These are phyloP conservation scores for Trapa incisa DNA, from an alignment of 345 rosid genomes.

Conservation along the genomic window DNA sequence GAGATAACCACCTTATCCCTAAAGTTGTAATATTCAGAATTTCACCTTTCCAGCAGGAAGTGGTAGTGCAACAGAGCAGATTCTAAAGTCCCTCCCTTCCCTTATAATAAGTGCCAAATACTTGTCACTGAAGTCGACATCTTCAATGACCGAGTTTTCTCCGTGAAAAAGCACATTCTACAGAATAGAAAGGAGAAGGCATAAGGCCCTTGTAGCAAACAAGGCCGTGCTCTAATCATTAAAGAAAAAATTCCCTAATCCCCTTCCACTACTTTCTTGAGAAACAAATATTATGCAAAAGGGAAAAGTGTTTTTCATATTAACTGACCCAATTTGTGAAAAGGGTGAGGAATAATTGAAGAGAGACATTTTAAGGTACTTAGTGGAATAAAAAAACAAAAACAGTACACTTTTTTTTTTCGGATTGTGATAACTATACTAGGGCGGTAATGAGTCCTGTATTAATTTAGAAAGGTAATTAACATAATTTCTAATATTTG, in stretches of 20 bases:
- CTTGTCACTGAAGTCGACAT: conserved; percentile 80
- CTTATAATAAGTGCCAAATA: conserved; percentile 50
- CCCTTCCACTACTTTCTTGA: not conserved
- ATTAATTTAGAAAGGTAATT: no score
- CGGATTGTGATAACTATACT: no score
- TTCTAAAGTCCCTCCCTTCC: conserved; percentile 38
- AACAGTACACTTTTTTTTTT: no score
- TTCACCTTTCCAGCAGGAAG: conserved; percentile 46
- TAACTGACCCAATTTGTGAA: no score
- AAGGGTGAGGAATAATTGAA: no score
- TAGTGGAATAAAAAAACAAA: no score
- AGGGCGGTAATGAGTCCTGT: no score
- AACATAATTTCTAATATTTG: no score
- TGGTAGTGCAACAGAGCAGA: conserved; percentile 72
- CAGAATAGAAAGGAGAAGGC: conserved; percentile 11
- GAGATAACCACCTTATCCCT: conserved; percentile 4
- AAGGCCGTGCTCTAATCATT: not conserved
- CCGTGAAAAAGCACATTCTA: conserved; percentile 54
- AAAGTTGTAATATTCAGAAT: conserved; percentile 2
- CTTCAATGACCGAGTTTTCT: conserved; percentile 47
- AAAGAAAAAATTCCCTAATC: no score
- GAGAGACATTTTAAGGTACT: no score
- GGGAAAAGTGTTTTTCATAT: no score
- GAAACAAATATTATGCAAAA: no score
- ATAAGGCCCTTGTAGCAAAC: not conserved